phyloP scores from a whole-genome alignment of 2,329 filamentous ascomycete genomes.

The Alternaria postmessia region DNA sequence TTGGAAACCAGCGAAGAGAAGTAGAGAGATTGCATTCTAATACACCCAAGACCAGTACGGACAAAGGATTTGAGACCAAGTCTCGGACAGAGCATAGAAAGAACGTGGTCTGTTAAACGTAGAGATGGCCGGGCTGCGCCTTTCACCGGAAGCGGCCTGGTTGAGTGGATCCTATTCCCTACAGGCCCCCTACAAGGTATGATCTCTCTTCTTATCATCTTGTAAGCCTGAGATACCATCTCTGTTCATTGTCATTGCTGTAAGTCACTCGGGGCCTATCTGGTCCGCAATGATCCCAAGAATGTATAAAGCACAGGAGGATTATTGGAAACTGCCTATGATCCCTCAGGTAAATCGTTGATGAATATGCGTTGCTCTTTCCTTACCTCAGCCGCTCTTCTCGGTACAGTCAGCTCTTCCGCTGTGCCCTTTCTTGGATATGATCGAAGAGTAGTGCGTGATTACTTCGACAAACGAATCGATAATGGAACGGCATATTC shows the following conservation, averaged over 20 bases:
- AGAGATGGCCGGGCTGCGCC: not conserved
- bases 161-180: not conserved
- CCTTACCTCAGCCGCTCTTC: not conserved
- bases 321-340: not conserved
- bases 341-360: not conserved
- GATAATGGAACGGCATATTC: conserved; percentile 18
- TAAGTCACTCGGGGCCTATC: conserved; percentile 1
- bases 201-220: not conserved
- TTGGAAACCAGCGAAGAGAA: not conserved
- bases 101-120: not conserved
- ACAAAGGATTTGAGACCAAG: not conserved
- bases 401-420: conserved; percentile 12
- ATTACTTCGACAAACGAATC: conserved; percentile 26
- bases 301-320: conserved; percentile 4
- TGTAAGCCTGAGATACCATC: conserved; percentile 3
- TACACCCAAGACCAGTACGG: not conserved
- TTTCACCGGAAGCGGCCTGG: not conserved
- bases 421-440: conserved; percentile 31
- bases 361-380: not conserved
- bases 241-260: conserved; percentile 2
- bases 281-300: conserved; percentile 1
- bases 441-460: conserved; percentile 29
- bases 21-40: not conserved
- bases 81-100: not conserved
- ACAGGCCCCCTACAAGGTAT: not conserved